Conservation (phyloP, 2,329 filamentous ascomycete species). For the Chaetoscypha palmicola region DNA sequence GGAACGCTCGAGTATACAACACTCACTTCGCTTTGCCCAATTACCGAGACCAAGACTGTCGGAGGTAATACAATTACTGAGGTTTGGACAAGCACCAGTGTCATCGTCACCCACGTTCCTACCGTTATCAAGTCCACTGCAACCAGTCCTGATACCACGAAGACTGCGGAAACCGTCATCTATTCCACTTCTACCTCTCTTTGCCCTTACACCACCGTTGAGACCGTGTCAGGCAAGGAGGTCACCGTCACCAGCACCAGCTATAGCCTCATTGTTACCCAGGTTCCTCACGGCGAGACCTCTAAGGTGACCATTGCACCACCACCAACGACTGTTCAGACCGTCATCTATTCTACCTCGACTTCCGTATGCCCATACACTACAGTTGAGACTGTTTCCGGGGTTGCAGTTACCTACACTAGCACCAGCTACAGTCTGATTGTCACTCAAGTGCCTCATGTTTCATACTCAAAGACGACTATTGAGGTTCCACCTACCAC, state of each 20-base stretch:
- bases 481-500: background rate
- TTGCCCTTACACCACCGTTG: constrained; percentile 41
- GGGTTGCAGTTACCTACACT: constrained; percentile 32
- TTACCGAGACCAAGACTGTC: constrained; percentile 1
- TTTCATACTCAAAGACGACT: background rate
- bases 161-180: constrained; percentile 28
- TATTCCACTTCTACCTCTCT: constrained; percentile 34
- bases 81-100: constrained; percentile 3
- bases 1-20: background rate
- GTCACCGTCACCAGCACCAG: constrained; percentile 35
- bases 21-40: constrained; percentile 1
- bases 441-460: constrained; percentile 14
- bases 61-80: constrained; percentile 2
- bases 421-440: constrained; percentile 22
- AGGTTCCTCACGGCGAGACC: constrained; percentile 13
- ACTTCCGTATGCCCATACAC: constrained; percentile 1
- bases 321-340: background rate
- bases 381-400: constrained; percentile 37
- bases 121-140: constrained; percentile 10
- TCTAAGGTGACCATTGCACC: constrained; percentile 5
- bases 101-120: constrained; percentile 11
- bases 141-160: constrained; percentile 11
- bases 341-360: background rate
- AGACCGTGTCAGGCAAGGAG: constrained; percentile 36
- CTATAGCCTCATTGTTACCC: constrained; percentile 21